Percentiles rank a stretch among this genome's conserved stretches.
phyloP scores from a whole-genome alignment of 2,329 filamentous ascomycete species.

The Exophiala xenobiotica region DNA sequence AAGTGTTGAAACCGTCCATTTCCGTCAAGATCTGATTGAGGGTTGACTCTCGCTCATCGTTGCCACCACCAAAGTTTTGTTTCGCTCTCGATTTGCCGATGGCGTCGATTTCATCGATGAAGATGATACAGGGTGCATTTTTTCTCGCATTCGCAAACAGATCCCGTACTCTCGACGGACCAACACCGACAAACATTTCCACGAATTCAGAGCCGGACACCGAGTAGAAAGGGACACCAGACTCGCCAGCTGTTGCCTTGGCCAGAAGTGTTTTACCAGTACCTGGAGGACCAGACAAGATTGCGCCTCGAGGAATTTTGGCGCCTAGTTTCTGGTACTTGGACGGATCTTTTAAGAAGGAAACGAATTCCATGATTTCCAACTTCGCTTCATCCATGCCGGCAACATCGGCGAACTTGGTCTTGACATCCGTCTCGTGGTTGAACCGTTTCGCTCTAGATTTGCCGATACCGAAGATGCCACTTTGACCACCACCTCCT shows the following conservation, averaged over 20 bases:
- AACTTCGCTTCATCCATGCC: conserved; percentile 97
- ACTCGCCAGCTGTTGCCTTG: conserved; percentile 96
- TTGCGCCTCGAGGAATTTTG: conserved; percentile 95
- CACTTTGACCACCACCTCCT: conserved; percentile 64
- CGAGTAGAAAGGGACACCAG: conserved; percentile 94
- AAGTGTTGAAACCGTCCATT: conserved; percentile 99
- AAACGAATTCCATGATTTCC: conserved; percentile 99
- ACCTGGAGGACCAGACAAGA: conserved; percentile 94
- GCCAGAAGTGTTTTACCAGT: conserved; percentile 97
- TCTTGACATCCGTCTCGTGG: conserved; percentile 92
- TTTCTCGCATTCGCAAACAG: conserved; percentile 92
- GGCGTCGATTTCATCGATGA: conserved; percentile 98
- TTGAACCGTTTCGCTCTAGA: conserved; percentile 97
- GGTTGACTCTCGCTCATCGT: conserved; percentile 94
- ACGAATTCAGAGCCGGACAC: conserved; percentile 99
- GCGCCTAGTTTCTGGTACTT: conserved; percentile 91
- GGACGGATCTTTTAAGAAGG: conserved; percentile 90
- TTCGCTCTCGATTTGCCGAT: conserved; percentile 90
- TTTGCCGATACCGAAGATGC: conserved; percentile 94
- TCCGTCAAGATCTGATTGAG: conserved; percentile 98
- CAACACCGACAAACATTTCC: conserved; percentile 99
- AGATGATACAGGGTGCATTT: conserved; percentile 97
- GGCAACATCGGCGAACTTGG: conserved; percentile 94
- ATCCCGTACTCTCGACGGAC: conserved; percentile 90
- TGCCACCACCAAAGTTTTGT: conserved; percentile 80